phyloP scores from a whole-genome alignment of 2,329 filamentous ascomycete species.

The Coccinonectria pachysandricola region DNA sequence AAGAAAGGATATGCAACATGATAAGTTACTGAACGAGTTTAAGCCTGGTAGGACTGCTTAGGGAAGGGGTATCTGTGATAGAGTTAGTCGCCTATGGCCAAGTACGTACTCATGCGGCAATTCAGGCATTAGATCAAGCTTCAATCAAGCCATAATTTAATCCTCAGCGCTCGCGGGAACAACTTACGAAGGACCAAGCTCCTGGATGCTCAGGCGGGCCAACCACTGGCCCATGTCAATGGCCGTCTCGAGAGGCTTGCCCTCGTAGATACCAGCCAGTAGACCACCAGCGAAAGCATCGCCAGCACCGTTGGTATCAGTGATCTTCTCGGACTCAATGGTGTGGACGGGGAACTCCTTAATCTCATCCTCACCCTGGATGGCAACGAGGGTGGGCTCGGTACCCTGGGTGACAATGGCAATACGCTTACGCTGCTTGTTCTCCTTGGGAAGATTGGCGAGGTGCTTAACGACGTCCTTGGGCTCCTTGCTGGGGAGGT shows the following conservation, averaged over 20 bases:
- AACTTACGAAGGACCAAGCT: slow-evolving; percentile 90
- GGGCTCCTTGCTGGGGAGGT: slow-evolving; percentile 64
- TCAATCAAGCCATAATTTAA: too few relatives aligned
- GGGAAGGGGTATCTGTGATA: slow-evolving; percentile 62
- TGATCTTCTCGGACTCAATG: slow-evolving; percentile 69
- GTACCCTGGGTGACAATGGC: slow-evolving; percentile 95
- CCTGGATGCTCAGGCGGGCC: slow-evolving; percentile 84
- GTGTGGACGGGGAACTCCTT: slow-evolving; percentile 72
- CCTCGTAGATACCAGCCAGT: slow-evolving; percentile 77
- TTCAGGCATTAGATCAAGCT: too few relatives aligned
- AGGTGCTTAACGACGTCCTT: slow-evolving; percentile 77
- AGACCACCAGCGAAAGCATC: slow-evolving; percentile 96
- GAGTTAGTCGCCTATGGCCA: too few relatives aligned
- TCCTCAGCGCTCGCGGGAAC: slow-evolving; percentile 4
- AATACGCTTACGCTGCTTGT: slow-evolving; percentile 69
- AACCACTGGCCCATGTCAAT: slow-evolving; percentile 97
- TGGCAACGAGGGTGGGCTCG: slow-evolving; percentile 75
- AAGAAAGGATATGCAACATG: slow-evolving; percentile 16
- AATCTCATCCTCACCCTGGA: slow-evolving; percentile 59
- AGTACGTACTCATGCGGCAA: too few relatives aligned
- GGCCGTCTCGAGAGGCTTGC: slow-evolving; percentile 64
- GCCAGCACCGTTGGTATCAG: slow-evolving; percentile 93
- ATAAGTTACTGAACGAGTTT: slow-evolving; percentile 21
- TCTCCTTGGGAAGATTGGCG: slow-evolving; percentile 85
- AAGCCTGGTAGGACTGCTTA: slow-evolving; percentile 62